Evolutionary conservation across 2,329 filamentous ascomycete genomes (phyloP).

Genomic region (Lasiodiplodia sp.): DNA sequence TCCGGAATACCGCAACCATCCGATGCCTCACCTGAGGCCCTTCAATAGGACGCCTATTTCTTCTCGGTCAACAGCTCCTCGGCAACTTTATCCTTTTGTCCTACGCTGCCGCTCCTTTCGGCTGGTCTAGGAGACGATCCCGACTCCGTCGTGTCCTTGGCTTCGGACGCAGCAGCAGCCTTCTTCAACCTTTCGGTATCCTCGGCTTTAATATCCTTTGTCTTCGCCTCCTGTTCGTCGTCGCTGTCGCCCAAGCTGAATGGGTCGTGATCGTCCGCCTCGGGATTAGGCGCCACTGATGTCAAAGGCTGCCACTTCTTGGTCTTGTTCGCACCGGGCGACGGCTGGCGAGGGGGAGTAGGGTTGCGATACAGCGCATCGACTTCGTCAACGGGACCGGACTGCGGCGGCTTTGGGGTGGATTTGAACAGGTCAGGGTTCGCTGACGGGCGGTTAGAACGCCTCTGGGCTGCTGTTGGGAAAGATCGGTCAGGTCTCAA

Average conservation of each 20-base stretch:
- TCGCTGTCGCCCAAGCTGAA: slow-evolving; percentile 97
- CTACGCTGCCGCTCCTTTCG: slow-evolving; percentile 51
- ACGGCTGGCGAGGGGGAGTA: slow-evolving; percentile 40
- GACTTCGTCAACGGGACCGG: slow-evolving; percentile 79
- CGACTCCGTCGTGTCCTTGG: slow-evolving; percentile 31
- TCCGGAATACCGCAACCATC: background rate
- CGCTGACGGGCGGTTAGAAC: slow-evolving; percentile 70
- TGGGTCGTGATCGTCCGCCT: slow-evolving; percentile 85
- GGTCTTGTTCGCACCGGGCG: slow-evolving; percentile 60
- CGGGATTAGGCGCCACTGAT: slow-evolving; percentile 81
- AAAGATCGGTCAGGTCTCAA: slow-evolving; percentile 35
- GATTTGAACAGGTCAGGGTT: slow-evolving; percentile 85
- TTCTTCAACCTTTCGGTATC: slow-evolving; percentile 60
- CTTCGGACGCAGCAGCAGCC: slow-evolving; percentile 59
- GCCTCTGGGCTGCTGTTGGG: slow-evolving; percentile 58
- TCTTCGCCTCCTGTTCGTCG: slow-evolving; percentile 83
- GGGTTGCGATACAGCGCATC: slow-evolving; percentile 69
- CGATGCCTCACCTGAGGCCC: background rate
- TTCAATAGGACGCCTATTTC: background rate
- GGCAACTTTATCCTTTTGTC: slow-evolving; percentile 54
- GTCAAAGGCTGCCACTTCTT: slow-evolving; percentile 99
- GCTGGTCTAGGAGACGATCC: slow-evolving; percentile 40
- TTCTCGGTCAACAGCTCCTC: slow-evolving; percentile 50
- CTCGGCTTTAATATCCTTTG: slow-evolving; percentile 65
- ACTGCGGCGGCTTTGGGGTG: slow-evolving; percentile 61